Evolutionary conservation across 148 eudicot species (phyloP), one percentile per base, ranked within the genome.

Genomic region (Nyssa sinensis): DNA sequence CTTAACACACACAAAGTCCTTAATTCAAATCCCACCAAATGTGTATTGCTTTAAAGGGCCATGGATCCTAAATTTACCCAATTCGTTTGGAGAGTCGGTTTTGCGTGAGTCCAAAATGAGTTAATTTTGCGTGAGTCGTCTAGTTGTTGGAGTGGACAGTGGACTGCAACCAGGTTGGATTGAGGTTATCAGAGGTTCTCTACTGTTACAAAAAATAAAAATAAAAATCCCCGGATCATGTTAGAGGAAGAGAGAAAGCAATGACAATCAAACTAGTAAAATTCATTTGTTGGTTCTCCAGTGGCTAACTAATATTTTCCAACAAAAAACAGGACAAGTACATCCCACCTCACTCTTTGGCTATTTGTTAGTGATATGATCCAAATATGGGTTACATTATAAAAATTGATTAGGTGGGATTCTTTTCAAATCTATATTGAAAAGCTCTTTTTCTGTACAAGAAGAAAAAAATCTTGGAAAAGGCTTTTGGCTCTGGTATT

Each of bases 401-500:
- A 55, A 55, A 19, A 1, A 49, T 39, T 49, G 66, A 29, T 47
- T 35, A 70, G 49, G 68, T 51, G 29, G 53, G 73, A 53, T 77
- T 58, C 67, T 44, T 41, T 6, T 19, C 51, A 44, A 11, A 44
- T 44, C 16, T 44, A 44, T 14, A 44, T 11, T 44, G 44, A 44
- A 44, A 44, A 44, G 12, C 17, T 44, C 19, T 44, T 6, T 44
- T 11, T 44, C 12, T 33, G n/a, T 37, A 60, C 34, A 60, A 60
- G 4, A 5, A 10, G 66, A 37, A 34, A 62, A 66, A 66, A 66
- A 35, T 64, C 17, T 63, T 23, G 29, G 11, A 62, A 70, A 64
- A 64, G 73, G 59, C 16, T 28, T n/a, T 64, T 53, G 79, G 49
- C 44, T 70, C 28, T 41, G 70, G 60, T 58, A 44, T 80, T n/a